phyloP scores from a whole-genome alignment of 495 filamentous ascomycete genomes.

The Aspergillus carlsbadensis region DNA sequence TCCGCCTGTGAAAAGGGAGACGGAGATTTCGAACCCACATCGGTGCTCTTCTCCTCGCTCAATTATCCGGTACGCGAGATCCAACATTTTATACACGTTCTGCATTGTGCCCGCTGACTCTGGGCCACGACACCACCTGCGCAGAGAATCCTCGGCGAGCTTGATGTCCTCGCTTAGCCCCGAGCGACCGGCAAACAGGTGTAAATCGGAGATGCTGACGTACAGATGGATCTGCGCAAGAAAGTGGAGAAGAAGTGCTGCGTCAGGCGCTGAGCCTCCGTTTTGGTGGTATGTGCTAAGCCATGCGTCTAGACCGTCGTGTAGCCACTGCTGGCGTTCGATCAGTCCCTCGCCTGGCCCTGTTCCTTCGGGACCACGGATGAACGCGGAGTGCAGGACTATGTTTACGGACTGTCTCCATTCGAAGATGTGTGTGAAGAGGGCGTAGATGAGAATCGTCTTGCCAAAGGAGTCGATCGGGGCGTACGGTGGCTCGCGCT shows the following conservation, averaged over 20 bases:
- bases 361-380: background rate
- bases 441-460: background rate
- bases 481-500: conserved; percentile 2
- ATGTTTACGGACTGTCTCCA: conserved; percentile 4
- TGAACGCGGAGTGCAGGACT: background rate
- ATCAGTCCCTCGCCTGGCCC: background rate
- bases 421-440: conserved; percentile 2
- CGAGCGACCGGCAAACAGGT: background rate
- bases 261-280: background rate
- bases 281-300: background rate
- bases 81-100: too few relatives aligned
- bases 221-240: background rate
- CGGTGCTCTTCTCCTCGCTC: background rate
- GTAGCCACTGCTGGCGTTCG: background rate
- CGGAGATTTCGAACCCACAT: background rate
- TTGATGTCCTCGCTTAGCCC: conserved; percentile 1
- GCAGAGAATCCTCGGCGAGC: background rate
- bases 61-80: background rate
- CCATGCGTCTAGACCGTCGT: background rate
- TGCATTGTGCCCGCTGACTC: too few relatives aligned
- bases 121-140: background rate
- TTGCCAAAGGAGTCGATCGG: background rate
- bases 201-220: conserved; percentile 1
- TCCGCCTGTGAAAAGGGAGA: background rate
- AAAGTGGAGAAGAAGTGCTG: background rate